phyloP scores from a whole-genome alignment of 2,329 filamentous ascomycete species.

The Torrubiella hemipterigena region DNA sequence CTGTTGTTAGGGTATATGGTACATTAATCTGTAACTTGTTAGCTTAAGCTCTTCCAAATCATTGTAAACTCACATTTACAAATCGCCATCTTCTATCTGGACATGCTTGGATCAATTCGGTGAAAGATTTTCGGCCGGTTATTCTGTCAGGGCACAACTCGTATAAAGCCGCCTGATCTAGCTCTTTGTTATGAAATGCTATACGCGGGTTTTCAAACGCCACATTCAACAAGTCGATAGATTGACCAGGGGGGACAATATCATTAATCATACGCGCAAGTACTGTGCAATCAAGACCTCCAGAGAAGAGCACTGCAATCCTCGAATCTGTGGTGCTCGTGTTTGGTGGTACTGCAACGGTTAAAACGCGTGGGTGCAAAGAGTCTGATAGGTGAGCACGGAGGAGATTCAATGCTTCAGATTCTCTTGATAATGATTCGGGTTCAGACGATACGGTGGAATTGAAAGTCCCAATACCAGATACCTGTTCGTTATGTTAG shows the following conservation, averaged over 20 bases:
- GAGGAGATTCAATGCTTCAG: slow-evolving; percentile 40
- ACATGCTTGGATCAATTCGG: slow-evolving; percentile 61
- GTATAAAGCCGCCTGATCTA: slow-evolving; percentile 36
- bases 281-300: slow-evolving; percentile 84
- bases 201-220: slow-evolving; percentile 89
- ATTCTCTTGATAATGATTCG: slow-evolving; percentile 14
- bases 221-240: slow-evolving; percentile 85
- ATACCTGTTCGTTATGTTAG: slow-evolving; percentile 27
- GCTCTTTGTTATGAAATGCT: slow-evolving; percentile 37
- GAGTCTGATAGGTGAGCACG: slow-evolving; percentile 45
- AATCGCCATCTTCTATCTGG: slow-evolving; percentile 70
- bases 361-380: slow-evolving; percentile 49
- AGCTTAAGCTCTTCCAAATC: no score
- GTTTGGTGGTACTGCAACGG: slow-evolving; percentile 48
- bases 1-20: slow-evolving; percentile 61
- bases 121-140: slow-evolving; percentile 69
- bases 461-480: slow-evolving; percentile 42
- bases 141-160: slow-evolving; percentile 83
- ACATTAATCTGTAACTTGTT: slow-evolving; percentile 74
- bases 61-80: slow-evolving; percentile 51
- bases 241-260: slow-evolving; percentile 53
- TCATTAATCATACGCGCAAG: slow-evolving; percentile 73
- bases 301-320: slow-evolving; percentile 81
- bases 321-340: slow-evolving; percentile 28
- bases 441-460: slow-evolving; percentile 24